Evolutionary conservation across 2,329 filamentous ascomycete genomes (phyloP).

Genomic region (Ustilaginoidea virens): DNA sequence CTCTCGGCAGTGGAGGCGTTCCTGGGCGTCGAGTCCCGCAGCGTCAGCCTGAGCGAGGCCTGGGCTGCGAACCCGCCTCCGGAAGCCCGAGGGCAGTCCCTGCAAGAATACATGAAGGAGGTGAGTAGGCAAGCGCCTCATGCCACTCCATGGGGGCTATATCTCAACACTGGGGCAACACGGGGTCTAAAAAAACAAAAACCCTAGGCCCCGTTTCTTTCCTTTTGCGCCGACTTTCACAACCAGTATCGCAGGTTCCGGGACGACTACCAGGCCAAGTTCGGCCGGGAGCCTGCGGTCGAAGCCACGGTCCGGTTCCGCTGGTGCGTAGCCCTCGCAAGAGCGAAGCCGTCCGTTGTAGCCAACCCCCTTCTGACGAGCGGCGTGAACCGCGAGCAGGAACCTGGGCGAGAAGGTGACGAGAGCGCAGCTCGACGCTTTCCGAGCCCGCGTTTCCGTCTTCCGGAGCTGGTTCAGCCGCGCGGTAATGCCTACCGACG

Average conservation of each 20-base stretch:
- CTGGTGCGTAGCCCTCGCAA: constrained; percentile 11
- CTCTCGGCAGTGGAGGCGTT: constrained; percentile 11
- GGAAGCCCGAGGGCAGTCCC: constrained; percentile 8
- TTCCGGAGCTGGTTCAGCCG: constrained; percentile 18
- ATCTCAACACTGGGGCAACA: not conserved
- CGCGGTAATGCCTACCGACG: constrained; percentile 10
- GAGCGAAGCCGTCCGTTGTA: no score
- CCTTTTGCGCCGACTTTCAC: constrained; percentile 19
- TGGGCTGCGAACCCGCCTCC: constrained; percentile 11
- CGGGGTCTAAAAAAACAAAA: no score
- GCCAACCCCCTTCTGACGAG: no score
- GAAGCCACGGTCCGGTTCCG: constrained; percentile 14
- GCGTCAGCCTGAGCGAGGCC: constrained; percentile 6
- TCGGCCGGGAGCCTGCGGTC: constrained; percentile 11
- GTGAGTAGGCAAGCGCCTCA: constrained; percentile 7
- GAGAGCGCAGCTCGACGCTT: constrained; percentile 10
- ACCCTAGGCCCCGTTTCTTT: constrained; percentile 14
- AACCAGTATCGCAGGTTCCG: constrained; percentile 15
- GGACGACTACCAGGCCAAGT: constrained; percentile 10
- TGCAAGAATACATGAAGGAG: constrained; percentile 15
- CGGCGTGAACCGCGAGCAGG: no score
- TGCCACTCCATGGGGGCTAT: no score
- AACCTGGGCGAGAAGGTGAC: constrained; percentile 9
- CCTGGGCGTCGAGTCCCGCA: constrained; percentile 7
- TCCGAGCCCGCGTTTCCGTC: constrained; percentile 11